Evolutionary conservation across 2,329 filamentous ascomycete species (phyloP), one percentile per base, ranked within the genome.

Genomic region (Davidsoniella neocaledoniae): DNA sequence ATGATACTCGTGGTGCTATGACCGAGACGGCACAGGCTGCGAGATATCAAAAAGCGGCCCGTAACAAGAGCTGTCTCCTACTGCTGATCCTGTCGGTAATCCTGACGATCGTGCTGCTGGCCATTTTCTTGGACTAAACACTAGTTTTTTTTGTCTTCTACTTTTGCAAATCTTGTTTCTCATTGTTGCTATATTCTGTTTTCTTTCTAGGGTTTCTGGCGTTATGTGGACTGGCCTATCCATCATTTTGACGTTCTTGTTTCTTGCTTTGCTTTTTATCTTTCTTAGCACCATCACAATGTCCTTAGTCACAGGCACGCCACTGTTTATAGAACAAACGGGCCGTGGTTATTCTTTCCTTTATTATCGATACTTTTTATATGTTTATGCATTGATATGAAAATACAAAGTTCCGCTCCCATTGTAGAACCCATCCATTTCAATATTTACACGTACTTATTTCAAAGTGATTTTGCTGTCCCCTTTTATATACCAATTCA

Each of bases 11-110:
- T 49, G 86, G 86, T 38, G 93, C 90, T 40, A 86, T 95, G 62
- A 66, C 80, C 51, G 90, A 98, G 66, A 72, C 94, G 57, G 76
- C 85, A 55, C 82, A 83, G 58, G 91, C 91, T 16, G 86, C 83
- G 55, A 73, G 86, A 58, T 93, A 96, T 65, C 93, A 98, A 71
- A 94, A 88, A 74, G 88, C 86, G 54, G 91, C 91, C 25, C 77
- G 93, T 56, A 91, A 86, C 66, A 95, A 94, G 72, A 85, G 86
- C 39, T 98, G 90, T 63, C 95, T 88, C 63, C 68, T 98, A 62
- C 66, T 98, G 59, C 66, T 98, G 46, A 90, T 98, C 53, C 64
- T 98, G 60, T 81, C 83, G 1, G 77, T 98, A 44, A 91, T 98
- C 53, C 64, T 96, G 59, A 83, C 86, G 3, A 86, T 98, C 57